These are phyloP conservation scores for Heritiera fomes DNA, from an alignment of 345 rosid genomes.

Conservation along the genomic window DNA sequence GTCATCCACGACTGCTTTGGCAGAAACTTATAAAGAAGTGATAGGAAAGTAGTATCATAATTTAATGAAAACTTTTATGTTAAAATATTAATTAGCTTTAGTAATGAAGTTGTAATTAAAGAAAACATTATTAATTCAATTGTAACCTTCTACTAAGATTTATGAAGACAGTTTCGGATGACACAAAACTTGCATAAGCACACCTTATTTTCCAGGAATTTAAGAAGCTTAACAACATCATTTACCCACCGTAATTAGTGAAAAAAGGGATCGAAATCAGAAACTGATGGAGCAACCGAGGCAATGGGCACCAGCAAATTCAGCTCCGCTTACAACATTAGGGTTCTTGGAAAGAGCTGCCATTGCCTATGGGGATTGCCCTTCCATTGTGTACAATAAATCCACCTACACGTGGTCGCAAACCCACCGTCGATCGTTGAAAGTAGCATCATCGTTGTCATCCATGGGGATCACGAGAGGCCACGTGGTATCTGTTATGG, in stretches of 20 bases:
- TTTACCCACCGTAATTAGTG: background rate
- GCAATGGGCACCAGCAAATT: conserved; percentile 53
- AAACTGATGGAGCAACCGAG: conserved; percentile 36
- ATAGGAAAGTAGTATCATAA: no score
- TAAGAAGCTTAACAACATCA: background rate
- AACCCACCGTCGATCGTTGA: conserved; percentile 54
- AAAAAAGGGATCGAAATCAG: background rate
- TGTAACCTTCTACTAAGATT: background rate
- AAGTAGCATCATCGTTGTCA: conserved; percentile 58
- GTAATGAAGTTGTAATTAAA: no score
- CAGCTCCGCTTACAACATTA: conserved; percentile 53
- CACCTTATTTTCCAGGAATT: background rate
- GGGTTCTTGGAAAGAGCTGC: conserved; percentile 65
- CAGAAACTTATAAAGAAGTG: no score
- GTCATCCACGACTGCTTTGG: no score
- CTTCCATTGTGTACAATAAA: conserved; percentile 53
- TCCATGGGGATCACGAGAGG: conserved; percentile 44
- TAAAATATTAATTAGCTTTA: no score
- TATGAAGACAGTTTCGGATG: background rate
- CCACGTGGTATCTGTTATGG: conserved; percentile 67
- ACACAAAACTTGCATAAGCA: background rate
- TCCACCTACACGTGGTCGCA: conserved; percentile 56
- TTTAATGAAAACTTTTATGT: no score
- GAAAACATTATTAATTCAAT: no score
- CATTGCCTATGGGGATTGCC: conserved; percentile 38